Evolutionary conservation across 768 basidiomycete species (phyloP).

Genomic region (Leucocoprinus birnbaumii): DNA sequence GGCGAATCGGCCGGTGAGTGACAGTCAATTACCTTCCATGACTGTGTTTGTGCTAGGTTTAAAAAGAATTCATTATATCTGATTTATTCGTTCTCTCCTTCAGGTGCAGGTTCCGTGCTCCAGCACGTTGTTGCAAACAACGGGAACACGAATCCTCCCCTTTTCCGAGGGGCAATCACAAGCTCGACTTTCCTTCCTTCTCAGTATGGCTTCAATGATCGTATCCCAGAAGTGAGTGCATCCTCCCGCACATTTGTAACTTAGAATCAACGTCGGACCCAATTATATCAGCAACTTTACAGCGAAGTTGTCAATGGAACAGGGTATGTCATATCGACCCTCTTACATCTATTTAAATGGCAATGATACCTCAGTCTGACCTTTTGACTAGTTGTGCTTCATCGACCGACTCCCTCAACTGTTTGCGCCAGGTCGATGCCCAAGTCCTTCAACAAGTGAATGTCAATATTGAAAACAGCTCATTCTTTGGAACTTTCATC

Average conservation of each 20-base stretch:
- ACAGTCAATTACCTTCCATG: too few species aligned
- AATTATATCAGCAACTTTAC: neutral
- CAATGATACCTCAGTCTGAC: too few species aligned
- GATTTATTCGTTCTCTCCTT: neutral
- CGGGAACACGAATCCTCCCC: conserved; percentile 39
- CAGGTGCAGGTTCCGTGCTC: conserved; percentile 46
- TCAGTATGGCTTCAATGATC: conserved; percentile 41
- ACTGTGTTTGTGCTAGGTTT: too few species aligned
- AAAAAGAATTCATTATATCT: too few species aligned
- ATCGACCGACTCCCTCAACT: conserved; percentile 30
- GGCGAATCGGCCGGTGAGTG: conserved; percentile 30
- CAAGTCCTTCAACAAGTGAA: conserved; percentile 32
- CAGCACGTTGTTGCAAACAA: conserved; percentile 46
- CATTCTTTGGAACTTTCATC: conserved; percentile 38
- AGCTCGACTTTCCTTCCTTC: conserved; percentile 44
- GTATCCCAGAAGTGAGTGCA: conserved; percentile 31
- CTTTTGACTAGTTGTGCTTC: conserved; percentile 38
- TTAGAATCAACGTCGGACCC: neutral
- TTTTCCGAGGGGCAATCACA: conserved; percentile 41
- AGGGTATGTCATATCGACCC: too few species aligned
- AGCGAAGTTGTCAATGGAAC: neutral
- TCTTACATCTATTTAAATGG: too few species aligned
- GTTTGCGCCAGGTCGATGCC: conserved; percentile 34
- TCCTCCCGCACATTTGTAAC: neutral
- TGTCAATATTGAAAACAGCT: conserved; percentile 22